Evolutionary conservation across 1,139 yeast species (phyloP).

Genomic region (Taphrina deformans): DNA sequence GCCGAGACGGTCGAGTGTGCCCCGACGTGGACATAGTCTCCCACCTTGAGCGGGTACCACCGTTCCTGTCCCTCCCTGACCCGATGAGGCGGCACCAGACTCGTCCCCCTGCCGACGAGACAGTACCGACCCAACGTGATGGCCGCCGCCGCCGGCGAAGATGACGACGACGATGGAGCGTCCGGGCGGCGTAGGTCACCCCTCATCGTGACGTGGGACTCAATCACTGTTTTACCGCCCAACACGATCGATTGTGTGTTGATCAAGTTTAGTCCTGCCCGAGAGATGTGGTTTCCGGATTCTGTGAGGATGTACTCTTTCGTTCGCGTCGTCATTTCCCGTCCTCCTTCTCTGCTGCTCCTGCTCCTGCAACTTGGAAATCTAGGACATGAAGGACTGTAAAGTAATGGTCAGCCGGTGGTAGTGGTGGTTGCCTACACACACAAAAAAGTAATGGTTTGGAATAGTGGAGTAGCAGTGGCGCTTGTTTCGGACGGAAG

Average conservation of each 20-base stretch:
- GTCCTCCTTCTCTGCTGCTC: no score
- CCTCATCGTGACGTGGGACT: constrained; percentile 32
- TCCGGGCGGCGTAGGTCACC: constrained; percentile 34
- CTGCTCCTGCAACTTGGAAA: no score
- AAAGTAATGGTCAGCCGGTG: no score
- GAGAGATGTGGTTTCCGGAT: constrained; percentile 60
- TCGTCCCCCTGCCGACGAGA: no score
- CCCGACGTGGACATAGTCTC: constrained; percentile 62
- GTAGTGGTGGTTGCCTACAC: not conserved
- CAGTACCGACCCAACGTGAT: constrained; percentile 39
- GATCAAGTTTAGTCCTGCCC: constrained; percentile 50
- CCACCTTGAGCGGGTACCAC: constrained; percentile 52
- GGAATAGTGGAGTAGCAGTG: constrained; percentile 4
- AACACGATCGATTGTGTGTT: constrained; percentile 51
- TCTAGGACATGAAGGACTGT: no score
- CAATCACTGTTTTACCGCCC: constrained; percentile 47
- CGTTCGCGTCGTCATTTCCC: constrained; percentile 6
- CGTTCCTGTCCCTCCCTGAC: constrained; percentile 27
- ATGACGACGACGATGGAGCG: no score
- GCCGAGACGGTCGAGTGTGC: constrained; percentile 48
- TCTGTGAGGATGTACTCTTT: constrained; percentile 46
- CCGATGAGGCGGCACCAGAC: no score
- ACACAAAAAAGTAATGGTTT: no score
- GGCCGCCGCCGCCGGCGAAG: not conserved
- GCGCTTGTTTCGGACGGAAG: not conserved